Evolutionary conservation across 2,329 filamentous ascomycete genomes (phyloP), one percentile per base, ranked within the genome.

Genomic region (Neofusicoccum parvum): DNA sequence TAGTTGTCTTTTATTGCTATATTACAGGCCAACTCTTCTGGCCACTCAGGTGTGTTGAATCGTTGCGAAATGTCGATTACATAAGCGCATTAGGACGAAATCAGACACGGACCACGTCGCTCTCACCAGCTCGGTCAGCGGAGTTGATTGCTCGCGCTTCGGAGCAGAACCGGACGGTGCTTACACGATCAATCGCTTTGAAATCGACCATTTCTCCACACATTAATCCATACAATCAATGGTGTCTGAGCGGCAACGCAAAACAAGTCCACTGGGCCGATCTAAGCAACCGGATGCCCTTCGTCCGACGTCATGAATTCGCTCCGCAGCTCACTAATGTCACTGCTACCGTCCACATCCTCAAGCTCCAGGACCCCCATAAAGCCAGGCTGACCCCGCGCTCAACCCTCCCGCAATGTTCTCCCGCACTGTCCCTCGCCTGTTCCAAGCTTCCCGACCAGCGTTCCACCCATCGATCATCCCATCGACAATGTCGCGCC

Each of bases 351-450:
- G 27, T 20, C 11, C 27, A n/a, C 32, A 12, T 27, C 32, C 15
- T 23, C 41, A n/a, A 17, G 10, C 43, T 14, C 5, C 9, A 34
- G n/a, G 12, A 15, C 12, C n/a, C 15, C 14, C 43, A 48, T 60
- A 60, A 46, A 60, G n/a, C 15, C 11, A 5, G 23, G 15, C 2
- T 37, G 15, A 36, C 9, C 32, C 32, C 50, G 27, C 48, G 41
- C 41, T 36, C 56, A 23, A n/a, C 9, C 17, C 11, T 2, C 3
- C 11, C 36, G 36, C 36, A 2, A 64, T 64, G 62, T 20, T 56
- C 9, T 48, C 62, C 27, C 62, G 62, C 50, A 64, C 62, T 11
- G 23, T 49, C 2, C 50, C 62, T 48, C 62, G 50, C 20, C 50
- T 64, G 39, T 6, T 64, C 14, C 49, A 39, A 46, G 27, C 62